Evolutionary conservation across 768 basidiomycete genomes (phyloP), one percentile per base, ranked within the genome.

Genomic region (Mycena leptocephala): DNA sequence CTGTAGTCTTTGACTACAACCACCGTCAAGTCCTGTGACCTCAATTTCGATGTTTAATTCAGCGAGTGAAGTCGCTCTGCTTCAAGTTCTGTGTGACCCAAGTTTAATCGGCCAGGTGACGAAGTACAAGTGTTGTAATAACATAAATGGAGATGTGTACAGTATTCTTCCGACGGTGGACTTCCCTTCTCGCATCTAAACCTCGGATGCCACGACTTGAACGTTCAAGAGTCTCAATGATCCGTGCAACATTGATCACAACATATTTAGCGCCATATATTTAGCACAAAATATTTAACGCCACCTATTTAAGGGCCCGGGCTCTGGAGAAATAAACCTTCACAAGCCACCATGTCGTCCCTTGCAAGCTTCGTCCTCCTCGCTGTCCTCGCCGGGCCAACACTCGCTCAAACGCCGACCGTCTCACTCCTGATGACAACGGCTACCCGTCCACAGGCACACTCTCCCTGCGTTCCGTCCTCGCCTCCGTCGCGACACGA

Each of bases 351-450:
- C 9, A 51, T 51, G 48, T n/a, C 7, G 48, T 51, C 48, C n/a
- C 48, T 51, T 16, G 6, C 48, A 26, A 51, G 48, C 48, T 51
- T 51, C 48, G 48, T 51, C 48, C 48, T 51, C 48, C 24, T 51
- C 24, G 48, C 48, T 8, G 48, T 51, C n/a, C n/a, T 51, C 24
- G 24, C 48, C 8, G 48, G n/a, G 9, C 48, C 48, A 8, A n/a
- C 48, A 8, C 48, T 51, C 6, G 48, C 48, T 8, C 48, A 51
- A 26, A 24, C 48, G 30, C 74, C 74, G 10, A 51, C 74, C 20
- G 74, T 76, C 33, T 70, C 68, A 9, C 74, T 76, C 28, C 69
- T 76, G 39, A 70, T 71, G 74, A 76, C 62, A 35, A 76, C 74
- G 74, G 74, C 33, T 76, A 32, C 51, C 68, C 74, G 9, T 70